Evolutionary conservation across 2,329 filamentous ascomycete genomes (phyloP).

Genomic region (Penicillium expansum): DNA sequence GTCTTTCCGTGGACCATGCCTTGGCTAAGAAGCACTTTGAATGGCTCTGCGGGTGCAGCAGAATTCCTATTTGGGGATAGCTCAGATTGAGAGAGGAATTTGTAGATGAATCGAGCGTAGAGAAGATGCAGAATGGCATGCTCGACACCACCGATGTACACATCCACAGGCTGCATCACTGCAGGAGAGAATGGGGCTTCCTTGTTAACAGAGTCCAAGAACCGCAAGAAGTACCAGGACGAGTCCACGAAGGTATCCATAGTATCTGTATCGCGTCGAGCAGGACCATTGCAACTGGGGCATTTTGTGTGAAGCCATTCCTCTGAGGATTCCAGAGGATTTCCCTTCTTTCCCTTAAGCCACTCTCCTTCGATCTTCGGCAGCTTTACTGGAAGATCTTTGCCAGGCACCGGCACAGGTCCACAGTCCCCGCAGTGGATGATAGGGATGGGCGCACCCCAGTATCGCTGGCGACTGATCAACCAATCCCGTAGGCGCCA

Average conservation of each 20-base stretch:
- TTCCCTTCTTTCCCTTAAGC: constrained; percentile 67
- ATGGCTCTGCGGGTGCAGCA: constrained; percentile 63
- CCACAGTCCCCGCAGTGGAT: constrained; percentile 77
- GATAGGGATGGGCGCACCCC: constrained; percentile 87
- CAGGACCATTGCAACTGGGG: constrained; percentile 65
- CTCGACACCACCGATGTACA: constrained; percentile 88
- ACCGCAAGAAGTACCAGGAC: constrained; percentile 88
- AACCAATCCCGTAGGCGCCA: constrained; percentile 88
- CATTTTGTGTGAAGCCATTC: constrained; percentile 75
- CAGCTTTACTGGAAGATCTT: constrained; percentile 72
- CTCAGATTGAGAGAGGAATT: constrained; percentile 65
- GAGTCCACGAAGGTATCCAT: constrained; percentile 98
- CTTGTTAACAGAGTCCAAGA: constrained; percentile 67
- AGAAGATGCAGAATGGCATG: constrained; percentile 88
- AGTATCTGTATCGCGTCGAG: constrained; percentile 82
- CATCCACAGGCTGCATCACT: constrained; percentile 67
- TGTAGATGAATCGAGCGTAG: constrained; percentile 87
- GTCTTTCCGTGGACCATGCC: constrained; percentile 93
- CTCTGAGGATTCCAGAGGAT: constrained; percentile 68
- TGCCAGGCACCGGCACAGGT: constrained; percentile 70
- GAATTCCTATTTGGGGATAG: constrained; percentile 36
- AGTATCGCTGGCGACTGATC: constrained; percentile 87
- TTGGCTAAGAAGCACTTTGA: constrained; percentile 78
- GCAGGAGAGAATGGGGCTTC: constrained; percentile 60
- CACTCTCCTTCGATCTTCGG: constrained; percentile 68